These are phyloP conservation scores for Endotrypanum monterogeii DNA, from an alignment of 208 protist genomes.

Conservation along the genomic window DNA sequence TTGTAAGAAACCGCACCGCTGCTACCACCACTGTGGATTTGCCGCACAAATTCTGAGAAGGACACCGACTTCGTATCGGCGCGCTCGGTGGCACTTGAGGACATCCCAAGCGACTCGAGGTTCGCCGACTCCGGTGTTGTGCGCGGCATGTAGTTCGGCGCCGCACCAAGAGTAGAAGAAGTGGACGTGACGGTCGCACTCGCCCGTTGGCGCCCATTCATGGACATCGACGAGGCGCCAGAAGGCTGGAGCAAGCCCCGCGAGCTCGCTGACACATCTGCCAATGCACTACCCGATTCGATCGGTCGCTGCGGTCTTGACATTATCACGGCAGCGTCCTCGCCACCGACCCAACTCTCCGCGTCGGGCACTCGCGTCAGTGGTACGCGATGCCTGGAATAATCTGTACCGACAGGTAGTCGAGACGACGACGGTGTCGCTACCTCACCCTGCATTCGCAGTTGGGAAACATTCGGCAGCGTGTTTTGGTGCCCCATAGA, in stretches of 20 bases:
- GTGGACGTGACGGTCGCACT: background rate
- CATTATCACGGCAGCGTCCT: background rate
- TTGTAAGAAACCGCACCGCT: background rate
- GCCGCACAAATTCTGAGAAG: conserved; percentile 19
- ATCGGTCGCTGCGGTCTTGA: background rate
- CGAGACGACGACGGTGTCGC: background rate
- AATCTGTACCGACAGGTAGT: background rate
- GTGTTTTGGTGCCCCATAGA: conserved; percentile 11
- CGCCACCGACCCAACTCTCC: conserved; percentile 12
- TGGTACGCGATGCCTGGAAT: conserved; percentile 18
- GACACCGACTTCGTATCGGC: background rate
- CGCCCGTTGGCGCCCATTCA: background rate
- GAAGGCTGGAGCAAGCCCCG: conserved; percentile 1
- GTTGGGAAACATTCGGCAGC: conserved; percentile 6
- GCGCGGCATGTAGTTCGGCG: conserved; percentile 13
- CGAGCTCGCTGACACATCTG: conserved; percentile 6
- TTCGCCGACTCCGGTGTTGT: background rate
- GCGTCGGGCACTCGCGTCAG: conserved; percentile 31
- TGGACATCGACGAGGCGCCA: background rate
- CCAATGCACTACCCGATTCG: conserved; percentile 3
- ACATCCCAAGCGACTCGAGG: background rate
- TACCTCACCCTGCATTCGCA: background rate
- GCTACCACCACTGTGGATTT: background rate
- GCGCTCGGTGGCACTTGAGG: background rate
- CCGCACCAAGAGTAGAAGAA: background rate